phyloP scores from a whole-genome alignment of 2,329 filamentous ascomycete genomes.

The Claviceps sp. region DNA sequence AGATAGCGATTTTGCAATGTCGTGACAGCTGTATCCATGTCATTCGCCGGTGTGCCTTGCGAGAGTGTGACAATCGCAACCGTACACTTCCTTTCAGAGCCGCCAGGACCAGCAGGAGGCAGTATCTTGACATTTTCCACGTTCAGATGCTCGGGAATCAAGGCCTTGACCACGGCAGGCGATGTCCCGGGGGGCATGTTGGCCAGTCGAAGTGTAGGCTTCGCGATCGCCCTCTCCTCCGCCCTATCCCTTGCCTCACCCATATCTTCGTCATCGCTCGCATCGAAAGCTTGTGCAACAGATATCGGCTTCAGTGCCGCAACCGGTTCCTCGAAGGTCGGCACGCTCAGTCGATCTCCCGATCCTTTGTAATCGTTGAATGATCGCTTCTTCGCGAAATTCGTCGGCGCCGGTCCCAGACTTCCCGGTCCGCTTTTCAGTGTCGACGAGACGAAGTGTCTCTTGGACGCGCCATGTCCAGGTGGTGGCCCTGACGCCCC shows the following conservation, averaged over 20 bases:
- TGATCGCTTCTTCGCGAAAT: slow-evolving; percentile 40
- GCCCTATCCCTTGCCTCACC: slow-evolving; percentile 27
- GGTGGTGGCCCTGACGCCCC: slow-evolving; percentile 1
- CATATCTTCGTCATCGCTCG: slow-evolving; percentile 46
- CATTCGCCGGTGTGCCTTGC: slow-evolving; percentile 66
- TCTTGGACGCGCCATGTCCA: slow-evolving; percentile 24
- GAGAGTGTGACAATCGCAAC: slow-evolving; percentile 71
- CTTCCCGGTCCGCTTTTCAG: slow-evolving; percentile 50
- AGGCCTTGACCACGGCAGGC: slow-evolving; percentile 43
- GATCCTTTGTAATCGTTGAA: slow-evolving; percentile 25
- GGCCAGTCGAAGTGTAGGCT: slow-evolving; percentile 48
- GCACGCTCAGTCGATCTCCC: slow-evolving; percentile 19
- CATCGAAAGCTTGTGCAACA: slow-evolving; percentile 57
- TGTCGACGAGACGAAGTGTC: slow-evolving; percentile 50
- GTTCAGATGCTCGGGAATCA: slow-evolving; percentile 44
- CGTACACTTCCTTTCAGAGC: slow-evolving; percentile 54
- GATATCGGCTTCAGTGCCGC: slow-evolving; percentile 32
- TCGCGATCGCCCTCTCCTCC: slow-evolving; percentile 45
- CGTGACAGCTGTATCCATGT: slow-evolving; percentile 71
- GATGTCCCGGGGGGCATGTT: slow-evolving; percentile 49
- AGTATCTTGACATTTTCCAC: slow-evolving; percentile 65
- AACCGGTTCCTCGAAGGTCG: slow-evolving; percentile 28
- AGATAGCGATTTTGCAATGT: slow-evolving; percentile 71
- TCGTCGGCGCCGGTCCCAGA: slow-evolving; percentile 37
- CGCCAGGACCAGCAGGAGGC: slow-evolving; percentile 29